A percentile compares a stretch with the other conserved stretches of the same genome.
Evolutionary conservation across 306 rosid species (phyloP).

Genomic region (Cucumis hystrix): DNA sequence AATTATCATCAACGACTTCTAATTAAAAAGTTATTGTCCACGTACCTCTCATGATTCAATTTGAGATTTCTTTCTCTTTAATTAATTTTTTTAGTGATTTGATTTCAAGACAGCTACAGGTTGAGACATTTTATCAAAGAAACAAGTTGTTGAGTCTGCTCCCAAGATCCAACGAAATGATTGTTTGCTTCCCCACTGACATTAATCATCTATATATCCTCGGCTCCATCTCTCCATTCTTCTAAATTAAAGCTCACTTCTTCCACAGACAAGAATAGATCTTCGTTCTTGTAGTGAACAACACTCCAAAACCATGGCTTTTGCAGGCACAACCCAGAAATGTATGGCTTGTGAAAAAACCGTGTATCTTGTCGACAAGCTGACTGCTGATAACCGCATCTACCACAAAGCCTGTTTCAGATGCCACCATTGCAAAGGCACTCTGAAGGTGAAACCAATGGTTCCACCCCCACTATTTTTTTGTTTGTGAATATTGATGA

Average conservation of each 20-base stretch:
- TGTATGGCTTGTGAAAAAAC: constrained; percentile 99
- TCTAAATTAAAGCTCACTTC: background rate
- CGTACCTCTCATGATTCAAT: constrained; percentile 1
- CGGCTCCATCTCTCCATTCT: background rate
- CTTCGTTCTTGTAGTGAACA: background rate
- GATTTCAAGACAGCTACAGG: background rate
- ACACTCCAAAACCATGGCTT: constrained; percentile 44
- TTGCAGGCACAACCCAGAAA: constrained; percentile 99
- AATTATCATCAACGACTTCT: background rate
- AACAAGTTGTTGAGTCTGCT: constrained; percentile 6
- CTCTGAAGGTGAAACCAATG: constrained; percentile 64
- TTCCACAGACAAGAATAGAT: background rate
- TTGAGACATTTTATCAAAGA: constrained; percentile 6
- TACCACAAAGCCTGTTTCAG: constrained; percentile 96
- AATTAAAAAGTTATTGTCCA: background rate
- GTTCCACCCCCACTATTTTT: background rate
- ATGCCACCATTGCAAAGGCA: constrained; percentile 98
- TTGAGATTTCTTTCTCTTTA: background rate
- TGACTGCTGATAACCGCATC: constrained; percentile 83
- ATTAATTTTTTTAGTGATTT: background rate
- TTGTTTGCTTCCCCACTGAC: constrained; percentile 1
- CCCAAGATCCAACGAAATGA: constrained; percentile 1
- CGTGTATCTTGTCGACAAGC: constrained; percentile 86
- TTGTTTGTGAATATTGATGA: background rate
- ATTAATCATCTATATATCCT: constrained; percentile 1